These are phyloP conservation scores for Babesia gibsoni DNA, from an alignment of 169 alveolate genomes.

Conservation along the genomic window DNA sequence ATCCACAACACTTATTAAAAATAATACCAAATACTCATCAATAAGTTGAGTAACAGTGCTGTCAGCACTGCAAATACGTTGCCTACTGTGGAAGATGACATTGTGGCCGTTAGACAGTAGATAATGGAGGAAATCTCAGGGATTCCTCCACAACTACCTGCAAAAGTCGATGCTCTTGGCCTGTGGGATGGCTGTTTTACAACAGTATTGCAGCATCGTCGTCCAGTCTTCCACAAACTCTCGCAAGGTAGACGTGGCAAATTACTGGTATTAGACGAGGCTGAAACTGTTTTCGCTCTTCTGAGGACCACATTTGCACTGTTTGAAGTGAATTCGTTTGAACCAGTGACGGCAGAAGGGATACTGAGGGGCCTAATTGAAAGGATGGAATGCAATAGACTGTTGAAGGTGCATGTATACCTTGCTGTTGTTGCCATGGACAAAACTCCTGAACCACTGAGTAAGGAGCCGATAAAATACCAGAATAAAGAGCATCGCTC, in stretches of 20 bases:
- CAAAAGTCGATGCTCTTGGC: neutral
- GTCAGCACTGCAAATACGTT: too few species aligned
- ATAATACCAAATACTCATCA: too few species aligned
- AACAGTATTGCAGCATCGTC: neutral
- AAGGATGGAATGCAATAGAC: neutral
- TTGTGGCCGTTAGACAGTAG: too few species aligned
- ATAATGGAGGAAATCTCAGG: neutral
- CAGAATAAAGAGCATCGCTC: neutral
- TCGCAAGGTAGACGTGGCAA: neutral
- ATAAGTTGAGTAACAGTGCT: too few species aligned
- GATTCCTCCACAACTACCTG: neutral
- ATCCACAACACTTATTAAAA: too few species aligned
- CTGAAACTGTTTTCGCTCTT: slow-evolving; percentile 8
- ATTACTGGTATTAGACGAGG: neutral
- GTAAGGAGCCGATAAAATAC: neutral
- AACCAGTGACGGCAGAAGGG: neutral
- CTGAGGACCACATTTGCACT: slow-evolving; percentile 5
- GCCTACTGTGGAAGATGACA: too few species aligned
- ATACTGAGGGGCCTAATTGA: neutral
- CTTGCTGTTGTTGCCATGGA: neutral
- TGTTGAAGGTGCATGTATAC: neutral
- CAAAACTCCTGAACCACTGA: neutral
- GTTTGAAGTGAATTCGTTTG: neutral
- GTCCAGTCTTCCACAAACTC: slow-evolving; percentile 4
- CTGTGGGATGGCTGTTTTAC: neutral